These are phyloP conservation scores for Eucalyptus shirleyi DNA, from an alignment of 345 rosid genomes.

Conservation along the genomic window DNA sequence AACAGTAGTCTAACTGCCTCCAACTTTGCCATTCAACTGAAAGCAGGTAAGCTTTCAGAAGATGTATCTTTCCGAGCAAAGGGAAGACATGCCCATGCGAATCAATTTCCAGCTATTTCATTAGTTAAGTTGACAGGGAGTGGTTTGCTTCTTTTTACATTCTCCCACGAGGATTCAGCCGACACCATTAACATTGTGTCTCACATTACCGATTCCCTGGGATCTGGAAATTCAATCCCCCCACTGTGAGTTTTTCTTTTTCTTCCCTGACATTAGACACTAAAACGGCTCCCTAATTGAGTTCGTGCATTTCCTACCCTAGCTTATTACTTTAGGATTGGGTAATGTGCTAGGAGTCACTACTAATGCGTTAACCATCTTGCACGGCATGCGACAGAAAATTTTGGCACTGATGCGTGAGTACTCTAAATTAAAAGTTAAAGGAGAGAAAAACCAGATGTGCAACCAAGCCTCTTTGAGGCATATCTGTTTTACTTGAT, in stretches of 20 bases:
- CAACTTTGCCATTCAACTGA: not conserved
- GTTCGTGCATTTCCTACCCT: not conserved
- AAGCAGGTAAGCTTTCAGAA: constrained; percentile 10
- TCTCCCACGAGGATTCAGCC: constrained; percentile 20
- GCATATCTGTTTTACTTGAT: not conserved
- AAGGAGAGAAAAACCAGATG: not conserved
- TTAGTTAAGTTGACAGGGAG: constrained; percentile 76
- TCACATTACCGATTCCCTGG: constrained; percentile 23
- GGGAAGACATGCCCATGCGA: constrained; percentile 1
- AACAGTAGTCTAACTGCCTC: not conserved
- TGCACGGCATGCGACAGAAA: not conserved
- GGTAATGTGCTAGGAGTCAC: not conserved
- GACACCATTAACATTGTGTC: constrained; percentile 35
- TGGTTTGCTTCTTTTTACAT: constrained; percentile 68
- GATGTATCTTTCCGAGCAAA: constrained; percentile 3
- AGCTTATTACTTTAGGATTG: not conserved
- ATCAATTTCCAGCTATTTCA: constrained; percentile 39
- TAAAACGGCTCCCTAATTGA: not conserved
- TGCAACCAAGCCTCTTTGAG: not conserved
- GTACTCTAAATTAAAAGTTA: not conserved
- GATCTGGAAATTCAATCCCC: constrained; percentile 39
- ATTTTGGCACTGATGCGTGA: not conserved
- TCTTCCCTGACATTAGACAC: not conserved
- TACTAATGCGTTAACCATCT: not conserved
- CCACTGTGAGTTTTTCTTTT: constrained; percentile 41